Evolutionary conservation across 2,329 filamentous ascomycete genomes (phyloP).

Genomic region (Tolypocladium ophioglossoides): DNA sequence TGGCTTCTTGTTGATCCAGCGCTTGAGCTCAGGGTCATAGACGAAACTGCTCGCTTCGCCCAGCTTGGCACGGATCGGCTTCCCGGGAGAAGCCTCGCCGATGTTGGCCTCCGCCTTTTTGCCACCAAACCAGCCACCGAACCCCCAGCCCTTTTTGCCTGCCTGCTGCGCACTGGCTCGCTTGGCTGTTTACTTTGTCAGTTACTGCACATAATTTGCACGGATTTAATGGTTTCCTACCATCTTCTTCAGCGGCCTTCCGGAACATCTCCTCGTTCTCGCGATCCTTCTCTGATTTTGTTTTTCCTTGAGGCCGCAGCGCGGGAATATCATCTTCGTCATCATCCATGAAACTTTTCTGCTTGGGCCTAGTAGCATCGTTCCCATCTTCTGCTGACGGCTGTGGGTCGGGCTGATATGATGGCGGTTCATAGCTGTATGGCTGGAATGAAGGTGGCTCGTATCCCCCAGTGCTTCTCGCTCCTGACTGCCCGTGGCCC

Average conservation of each 20-base stretch:
- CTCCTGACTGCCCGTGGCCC: conserved; percentile 9
- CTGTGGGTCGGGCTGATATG: conserved; percentile 41
- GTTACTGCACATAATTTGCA: background rate
- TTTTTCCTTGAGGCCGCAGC: conserved; percentile 41
- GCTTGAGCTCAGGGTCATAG: conserved; percentile 91
- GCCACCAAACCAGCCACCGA: conserved; percentile 73
- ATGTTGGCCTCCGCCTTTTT: conserved; percentile 38
- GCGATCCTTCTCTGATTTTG: conserved; percentile 57
- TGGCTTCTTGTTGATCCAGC: conserved; percentile 96
- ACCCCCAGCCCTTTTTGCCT: conserved; percentile 64
- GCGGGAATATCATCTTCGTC: conserved; percentile 62
- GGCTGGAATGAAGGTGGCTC: conserved; percentile 54
- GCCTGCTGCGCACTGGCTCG: conserved; percentile 38
- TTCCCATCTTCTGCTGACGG: conserved; percentile 29
- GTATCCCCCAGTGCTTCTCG: conserved; percentile 34
- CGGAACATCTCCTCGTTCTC: conserved; percentile 80
- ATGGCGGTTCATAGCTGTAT: conserved; percentile 46
- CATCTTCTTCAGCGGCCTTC: conserved; percentile 69
- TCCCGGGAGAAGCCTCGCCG: conserved; percentile 36
- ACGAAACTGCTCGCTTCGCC: conserved; percentile 90
- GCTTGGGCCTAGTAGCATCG: conserved; percentile 50
- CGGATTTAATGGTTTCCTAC: conserved; percentile 27
- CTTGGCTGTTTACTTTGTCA: conserved; percentile 38
- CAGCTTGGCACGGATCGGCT: conserved; percentile 82
- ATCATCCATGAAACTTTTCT: conserved; percentile 73